Evolutionary conservation across 805 yeast genomes (phyloP), one percentile per base, ranked within the genome.

Genomic region (Kodamaea kaohsiungensis): DNA sequence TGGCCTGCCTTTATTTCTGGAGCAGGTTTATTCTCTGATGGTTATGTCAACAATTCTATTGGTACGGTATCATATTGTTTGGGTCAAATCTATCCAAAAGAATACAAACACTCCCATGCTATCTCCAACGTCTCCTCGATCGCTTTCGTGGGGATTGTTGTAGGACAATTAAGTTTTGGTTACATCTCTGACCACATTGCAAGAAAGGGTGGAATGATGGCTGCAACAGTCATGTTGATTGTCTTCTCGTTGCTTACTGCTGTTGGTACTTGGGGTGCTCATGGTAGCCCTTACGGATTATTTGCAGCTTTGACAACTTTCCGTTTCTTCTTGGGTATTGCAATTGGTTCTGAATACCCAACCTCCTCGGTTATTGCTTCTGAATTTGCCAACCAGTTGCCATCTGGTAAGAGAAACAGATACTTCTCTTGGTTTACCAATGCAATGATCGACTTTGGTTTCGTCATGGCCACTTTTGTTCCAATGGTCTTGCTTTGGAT

Each of bases 291-390:
- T 2, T 76, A 81, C 49, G 97, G 97, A 40, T 80, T 92, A 76
- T 83, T 93, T 57, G 86, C 91, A 13, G 93, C 95, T 17, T 72
- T 92, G 52, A 89, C 96, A 7, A 87, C 86, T 8, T 90, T 87
- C 69, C 82, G 98, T 70, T 89, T 89, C 70, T 86, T 92, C 71
- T 74, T 92, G 50, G 98, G 98, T 72, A 77, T 90, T 59, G 96
- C 92, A 63, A 89, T 93, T 62, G 98, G 98, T 63, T 92, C 96
- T 49, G 98, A 92, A 72, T 92, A 92, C 67, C 97, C 97, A 47
- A 87, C 96, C 12, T 92, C 97, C 46, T 87, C 96, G 7, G 93
- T 92, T 16, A 96, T 96, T 38, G 90, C 96, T 61, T 91, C 97
- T 27, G 98, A 92, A 71, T 95, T 96, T 40, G 85, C 96, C 46